Percentiles rank a stretch among this genome's conserved stretches.
Evolutionary conservation across 345 rosid species (phyloP).

Genomic region (Viola odorata): DNA sequence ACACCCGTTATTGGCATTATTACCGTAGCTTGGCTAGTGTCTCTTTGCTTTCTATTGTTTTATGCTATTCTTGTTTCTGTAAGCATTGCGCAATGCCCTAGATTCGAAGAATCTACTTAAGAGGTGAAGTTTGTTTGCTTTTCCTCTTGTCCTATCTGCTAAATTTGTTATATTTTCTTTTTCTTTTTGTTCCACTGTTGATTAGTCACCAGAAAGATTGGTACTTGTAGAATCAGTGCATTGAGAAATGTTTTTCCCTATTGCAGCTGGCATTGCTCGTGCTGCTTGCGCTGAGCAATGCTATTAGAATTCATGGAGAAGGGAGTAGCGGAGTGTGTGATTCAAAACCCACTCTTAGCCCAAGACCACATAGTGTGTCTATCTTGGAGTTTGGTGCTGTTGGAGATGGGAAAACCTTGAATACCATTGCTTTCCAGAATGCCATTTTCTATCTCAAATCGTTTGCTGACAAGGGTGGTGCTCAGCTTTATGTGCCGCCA

Average conservation of each 20-base stretch:
- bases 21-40: too few species aligned
- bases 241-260: not conserved
- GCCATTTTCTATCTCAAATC: constrained; percentile 94
- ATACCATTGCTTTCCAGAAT: constrained; percentile 84
- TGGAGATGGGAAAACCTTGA: constrained; percentile 75
- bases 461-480: constrained; percentile 95
- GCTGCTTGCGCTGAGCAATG: constrained; percentile 25
- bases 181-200: not conserved
- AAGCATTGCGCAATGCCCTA: not conserved
- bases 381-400: constrained; percentile 91
- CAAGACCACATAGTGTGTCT: constrained; percentile 87
- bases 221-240: not conserved
- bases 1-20: too few species aligned
- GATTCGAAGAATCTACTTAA: not conserved
- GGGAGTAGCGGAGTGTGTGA: constrained; percentile 44
- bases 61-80: not conserved
- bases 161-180: not conserved
- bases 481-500: constrained; percentile 84
- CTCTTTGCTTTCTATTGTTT: too few species aligned
- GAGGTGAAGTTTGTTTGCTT: constrained; percentile 2
- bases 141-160: not conserved
- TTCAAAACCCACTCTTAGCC: constrained; percentile 39
- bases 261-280: constrained; percentile 24
- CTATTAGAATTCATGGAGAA: constrained; percentile 31
- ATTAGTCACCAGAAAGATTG: not conserved